Base-by-base conservation (phyloP, 306 rosid species). In the Delonix regia region DNA sequence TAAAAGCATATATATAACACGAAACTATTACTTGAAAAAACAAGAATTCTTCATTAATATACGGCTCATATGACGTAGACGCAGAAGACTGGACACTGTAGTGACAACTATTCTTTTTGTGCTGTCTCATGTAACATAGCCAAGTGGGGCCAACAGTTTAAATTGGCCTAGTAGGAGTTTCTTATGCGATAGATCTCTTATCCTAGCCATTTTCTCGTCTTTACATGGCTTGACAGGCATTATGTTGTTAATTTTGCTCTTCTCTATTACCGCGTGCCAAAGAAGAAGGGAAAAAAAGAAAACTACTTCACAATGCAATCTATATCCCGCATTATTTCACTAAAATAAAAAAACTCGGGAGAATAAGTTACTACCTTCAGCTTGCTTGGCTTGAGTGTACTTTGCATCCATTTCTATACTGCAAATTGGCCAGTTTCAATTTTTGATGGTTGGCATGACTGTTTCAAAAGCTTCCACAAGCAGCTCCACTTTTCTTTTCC, bases 391-490 rank as follows among this genome's bases (percentile, higher is more conserved):
- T 61, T 81, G 74, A 82, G 65, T 25, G 68, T 30, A 18, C 25
- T 73, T 78, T 77, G 76, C 81, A 79, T 55, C 61, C 68, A 63
- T 73, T 61, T 83, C 67, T 77, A 63, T 57, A 47, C 64, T 21
- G 60, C 51, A 70, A 77, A 36, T 34, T 66, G 41, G 45, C 33
- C 78, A 30, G 33, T 55, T 64, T 89, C 87, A 90, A 7, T 30
- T 79, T 82, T 85, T 84, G 25, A 77, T 77, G 9, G 82, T 88
- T 45, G 98, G 98, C 24, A 65, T 81, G 53, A 95, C 97, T 7
- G 98, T 87, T 88, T 96, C 98, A 48, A 96, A 96, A 80, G 99
- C 98, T 86, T 93, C 93, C 22, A 96, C 98, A 19, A 96, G 93
- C 76, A 93, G 84, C 81, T 80, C 90, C 80, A 96, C 99, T 73